Conservation (phyloP, 176 grass and related monocot genomes). For the Cocos nucifera region DNA sequence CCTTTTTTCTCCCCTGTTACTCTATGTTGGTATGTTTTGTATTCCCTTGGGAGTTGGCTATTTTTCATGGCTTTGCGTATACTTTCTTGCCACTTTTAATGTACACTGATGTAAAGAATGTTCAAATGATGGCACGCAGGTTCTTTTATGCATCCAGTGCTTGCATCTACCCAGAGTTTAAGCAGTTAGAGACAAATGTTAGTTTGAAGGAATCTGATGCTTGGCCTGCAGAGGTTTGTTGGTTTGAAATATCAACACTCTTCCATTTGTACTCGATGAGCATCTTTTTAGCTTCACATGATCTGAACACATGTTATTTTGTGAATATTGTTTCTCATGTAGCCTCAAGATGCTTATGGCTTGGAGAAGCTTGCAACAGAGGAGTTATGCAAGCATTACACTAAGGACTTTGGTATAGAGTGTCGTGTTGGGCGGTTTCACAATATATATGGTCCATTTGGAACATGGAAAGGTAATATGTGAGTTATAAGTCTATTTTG, state of each 20-base stretch:
- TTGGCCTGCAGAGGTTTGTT: conserved; percentile 9
- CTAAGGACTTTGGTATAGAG: conserved; percentile 3
- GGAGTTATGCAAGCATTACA: conserved; percentile 11
- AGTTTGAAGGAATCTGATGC: conserved; percentile 16
- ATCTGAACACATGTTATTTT: too few relatives aligned
- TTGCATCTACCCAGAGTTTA: conserved; percentile 16
- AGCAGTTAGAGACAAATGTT: conserved; percentile 11
- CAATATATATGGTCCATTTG: conserved; percentile 12
- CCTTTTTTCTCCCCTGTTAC: too few relatives aligned
- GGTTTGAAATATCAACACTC: background rate
- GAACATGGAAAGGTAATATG: conserved; percentile 6
- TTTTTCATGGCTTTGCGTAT: too few relatives aligned
- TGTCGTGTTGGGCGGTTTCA: conserved; percentile 7
- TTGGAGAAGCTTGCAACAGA: conserved; percentile 10
- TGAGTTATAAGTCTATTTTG: background rate
- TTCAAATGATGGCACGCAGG: background rate
- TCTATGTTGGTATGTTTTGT: too few relatives aligned
- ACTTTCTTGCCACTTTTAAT: background rate
- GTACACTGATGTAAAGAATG: background rate
- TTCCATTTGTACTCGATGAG: too few relatives aligned
- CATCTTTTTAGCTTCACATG: too few relatives aligned
- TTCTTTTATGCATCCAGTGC: conserved; percentile 14
- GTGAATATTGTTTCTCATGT: too few relatives aligned
- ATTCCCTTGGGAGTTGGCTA: too few relatives aligned
- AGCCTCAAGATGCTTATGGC: conserved; percentile 16